Percentiles rank a stretch among this genome's conserved stretches.
These are phyloP conservation scores for Colletotrichum echinochloae DNA, from an alignment of 2,329 filamentous ascomycete genomes.

Conservation along the genomic window DNA sequence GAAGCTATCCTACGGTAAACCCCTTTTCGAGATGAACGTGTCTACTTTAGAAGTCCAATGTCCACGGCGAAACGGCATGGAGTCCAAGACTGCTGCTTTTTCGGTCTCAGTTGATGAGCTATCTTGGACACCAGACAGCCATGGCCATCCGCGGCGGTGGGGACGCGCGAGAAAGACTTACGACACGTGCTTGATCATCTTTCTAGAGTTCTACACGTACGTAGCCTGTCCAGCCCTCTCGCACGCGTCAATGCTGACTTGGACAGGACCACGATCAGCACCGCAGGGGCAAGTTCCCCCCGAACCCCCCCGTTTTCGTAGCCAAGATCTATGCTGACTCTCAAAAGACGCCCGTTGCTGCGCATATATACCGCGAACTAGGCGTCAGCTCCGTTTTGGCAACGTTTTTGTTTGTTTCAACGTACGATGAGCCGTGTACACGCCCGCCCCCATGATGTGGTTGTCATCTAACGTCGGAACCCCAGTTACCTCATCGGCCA, in stretches of 20 bases:
- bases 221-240: no score
- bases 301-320: background rate
- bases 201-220: slow-evolving; percentile 31
- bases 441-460: no score
- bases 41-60: background rate
- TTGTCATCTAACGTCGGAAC: background rate
- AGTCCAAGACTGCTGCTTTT: no score
- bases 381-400: slow-evolving; percentile 4
- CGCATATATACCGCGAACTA: background rate
- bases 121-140: background rate
- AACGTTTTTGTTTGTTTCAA: slow-evolving; percentile 20
- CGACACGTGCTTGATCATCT: slow-evolving; percentile 18
- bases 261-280: slow-evolving; percentile 18
- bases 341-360: slow-evolving; percentile 11
- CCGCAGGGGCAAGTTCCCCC: slow-evolving; percentile 14
- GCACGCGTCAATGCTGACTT: rapidly evolving
- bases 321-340: background rate
- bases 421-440: background rate
- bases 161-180: slow-evolving; percentile 11
- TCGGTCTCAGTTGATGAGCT: background rate
- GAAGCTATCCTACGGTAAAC: no score
- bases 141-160: slow-evolving; percentile 21
- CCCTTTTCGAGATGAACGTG: background rate
- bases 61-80: background rate
- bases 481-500: slow-evolving; percentile 25